These are phyloP conservation scores for Ensete ventricosum DNA, from an alignment of 176 grass and related monocot species.

Conservation along the genomic window DNA sequence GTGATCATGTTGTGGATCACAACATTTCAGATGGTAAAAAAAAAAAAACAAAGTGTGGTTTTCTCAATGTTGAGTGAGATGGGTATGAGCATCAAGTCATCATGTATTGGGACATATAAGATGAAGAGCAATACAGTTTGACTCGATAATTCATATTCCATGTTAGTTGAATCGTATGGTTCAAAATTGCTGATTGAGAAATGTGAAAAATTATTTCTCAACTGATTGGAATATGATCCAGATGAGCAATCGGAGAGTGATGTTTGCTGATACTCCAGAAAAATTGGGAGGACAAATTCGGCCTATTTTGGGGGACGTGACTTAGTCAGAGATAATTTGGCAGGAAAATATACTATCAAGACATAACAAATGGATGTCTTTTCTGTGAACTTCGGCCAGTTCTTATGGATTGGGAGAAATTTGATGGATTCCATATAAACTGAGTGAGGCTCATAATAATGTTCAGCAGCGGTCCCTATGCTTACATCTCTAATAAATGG, in stretches of 20 bases:
- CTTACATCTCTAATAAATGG: background rate
- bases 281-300: background rate
- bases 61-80: conserved; percentile 27
- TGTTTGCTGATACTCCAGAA: background rate
- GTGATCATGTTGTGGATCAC: background rate
- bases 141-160: background rate
- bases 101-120: background rate
- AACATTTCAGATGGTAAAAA: conserved; percentile 3
- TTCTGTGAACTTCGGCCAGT: background rate
- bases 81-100: conserved; percentile 21
- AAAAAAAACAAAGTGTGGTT: too few relatives aligned
- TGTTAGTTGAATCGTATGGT: background rate
- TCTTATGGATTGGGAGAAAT: background rate
- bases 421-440: background rate
- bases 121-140: background rate
- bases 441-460: background rate
- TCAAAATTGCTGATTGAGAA: too few relatives aligned
- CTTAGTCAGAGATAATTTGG: background rate
- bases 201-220: background rate
- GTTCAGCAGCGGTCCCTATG: background rate
- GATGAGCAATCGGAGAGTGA: background rate
- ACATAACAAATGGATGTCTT: background rate
- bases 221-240: background rate
- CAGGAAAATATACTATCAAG: background rate
- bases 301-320: background rate